phyloP scores from a whole-genome alignment of 108 stramenopile species.

The Chaetoceros tenuissimus region DNA sequence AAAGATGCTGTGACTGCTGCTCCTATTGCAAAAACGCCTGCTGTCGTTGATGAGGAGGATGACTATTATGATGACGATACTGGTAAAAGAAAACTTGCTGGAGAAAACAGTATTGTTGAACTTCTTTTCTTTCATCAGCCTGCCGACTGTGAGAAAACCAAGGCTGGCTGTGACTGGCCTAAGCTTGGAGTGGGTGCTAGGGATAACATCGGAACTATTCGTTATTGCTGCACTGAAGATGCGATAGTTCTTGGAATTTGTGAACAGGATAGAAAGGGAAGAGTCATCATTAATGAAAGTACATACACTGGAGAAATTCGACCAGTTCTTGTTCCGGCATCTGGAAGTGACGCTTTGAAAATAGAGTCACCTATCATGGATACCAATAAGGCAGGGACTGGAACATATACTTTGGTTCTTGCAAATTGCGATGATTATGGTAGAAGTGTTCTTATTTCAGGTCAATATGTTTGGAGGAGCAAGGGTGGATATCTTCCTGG shows the following conservation, averaged over 20 bases:
- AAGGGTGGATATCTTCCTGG: conserved; percentile 79
- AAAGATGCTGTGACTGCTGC: not conserved
- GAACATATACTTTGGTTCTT: conserved; percentile 65
- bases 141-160: conserved; percentile 49
- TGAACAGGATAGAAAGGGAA: conserved; percentile 31
- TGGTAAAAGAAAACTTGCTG: conserved; percentile 22
- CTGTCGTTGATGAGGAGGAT: conserved; percentile 11
- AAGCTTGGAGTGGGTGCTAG: conserved; percentile 58
- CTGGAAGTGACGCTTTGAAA: conserved; percentile 12
- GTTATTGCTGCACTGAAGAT: conserved; percentile 75
- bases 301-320: conserved; percentile 56
- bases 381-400: conserved; percentile 21
- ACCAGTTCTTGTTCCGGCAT: conserved; percentile 45
- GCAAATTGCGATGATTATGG: conserved; percentile 79
- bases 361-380: conserved; percentile 13
- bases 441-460: conserved; percentile 44
- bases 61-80: conserved; percentile 18
- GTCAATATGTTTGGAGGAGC: conserved; percentile 60
- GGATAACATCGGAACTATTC: conserved; percentile 34
- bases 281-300: conserved; percentile 51
- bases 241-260: conserved; percentile 61
- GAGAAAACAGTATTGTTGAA: conserved; percentile 7
- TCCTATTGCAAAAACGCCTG: not conserved
- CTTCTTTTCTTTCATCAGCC: conserved; percentile 24
- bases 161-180: conserved; percentile 71